Percentiles rank a stretch among this genome's conserved stretches.
Evolutionary conservation across 345 rosid genomes (phyloP).

Genomic region (Ricinus communis): DNA sequence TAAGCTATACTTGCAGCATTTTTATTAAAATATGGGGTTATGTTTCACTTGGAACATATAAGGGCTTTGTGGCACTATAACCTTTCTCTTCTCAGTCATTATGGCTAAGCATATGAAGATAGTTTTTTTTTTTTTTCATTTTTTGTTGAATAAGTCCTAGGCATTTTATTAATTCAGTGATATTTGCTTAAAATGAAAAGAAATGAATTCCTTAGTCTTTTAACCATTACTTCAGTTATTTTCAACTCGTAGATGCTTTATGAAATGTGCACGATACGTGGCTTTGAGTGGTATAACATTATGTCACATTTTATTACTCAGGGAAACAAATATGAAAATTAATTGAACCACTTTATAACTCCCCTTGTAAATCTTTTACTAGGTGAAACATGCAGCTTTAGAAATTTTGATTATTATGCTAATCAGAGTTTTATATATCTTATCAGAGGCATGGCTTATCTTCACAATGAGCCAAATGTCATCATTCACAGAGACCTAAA

Average conservation of each 20-base stretch:
- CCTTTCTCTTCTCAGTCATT: not conserved
- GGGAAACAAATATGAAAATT: constrained; percentile 4
- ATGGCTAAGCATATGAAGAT: not conserved
- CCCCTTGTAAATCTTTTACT: constrained; percentile 7
- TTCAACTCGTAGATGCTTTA: not conserved
- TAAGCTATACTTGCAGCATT: not conserved
- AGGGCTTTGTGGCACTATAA: not conserved
- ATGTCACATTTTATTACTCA: not conserved
- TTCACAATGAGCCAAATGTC: constrained; percentile 98
- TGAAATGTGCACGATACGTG: not conserved
- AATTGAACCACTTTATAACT: not conserved
- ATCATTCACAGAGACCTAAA: constrained; percentile 90
- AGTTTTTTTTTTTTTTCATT: not conserved
- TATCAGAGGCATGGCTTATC: constrained; percentile 95
- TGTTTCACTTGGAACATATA: not conserved
- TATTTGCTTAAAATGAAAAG: not conserved
- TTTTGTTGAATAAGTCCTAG: not conserved
- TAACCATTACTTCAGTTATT: constrained; percentile 4
- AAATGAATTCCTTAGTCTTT: not conserved
- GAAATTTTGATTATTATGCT: constrained; percentile 18
- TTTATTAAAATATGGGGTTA: not conserved
- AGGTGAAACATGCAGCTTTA: not conserved
- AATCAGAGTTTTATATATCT: constrained; percentile 18
- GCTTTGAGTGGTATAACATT: not conserved
- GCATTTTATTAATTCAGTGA: not conserved